Base-by-base conservation (phyloP, 2,329 filamentous ascomycete genomes). In the Ceratocystis colombiana region DNA sequence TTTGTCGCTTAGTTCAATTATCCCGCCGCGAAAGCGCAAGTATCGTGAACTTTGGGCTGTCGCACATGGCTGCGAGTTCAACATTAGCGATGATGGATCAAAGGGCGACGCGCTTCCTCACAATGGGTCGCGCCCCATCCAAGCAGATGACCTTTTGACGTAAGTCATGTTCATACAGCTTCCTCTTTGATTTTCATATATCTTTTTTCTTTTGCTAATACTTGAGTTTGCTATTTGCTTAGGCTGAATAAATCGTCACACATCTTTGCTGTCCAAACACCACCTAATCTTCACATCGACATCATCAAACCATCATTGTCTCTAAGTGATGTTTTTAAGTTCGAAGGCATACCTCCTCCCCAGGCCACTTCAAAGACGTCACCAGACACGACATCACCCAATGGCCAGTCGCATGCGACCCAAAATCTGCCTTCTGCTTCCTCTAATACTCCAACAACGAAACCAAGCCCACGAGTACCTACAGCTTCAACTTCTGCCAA, bases 11-110 rank as follows among this genome's bases (percentile, higher is more conserved):
- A 88, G 85, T 78, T 81, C 83, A 83, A 86, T 88, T 82, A 84
- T 88, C 81, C 83, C 82, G 77, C 90, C 88, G 82, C 88, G 89
- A 77, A 94, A 95, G 84, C 87, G 90, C 77, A 95, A 95, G 82
- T 83, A 96, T 75, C 87, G 88, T 76, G 88, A 94, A 79, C 83
- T 96, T 72, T 96, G 88, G 80, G 82, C 83, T 72, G 84, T 89
- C 82, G 87, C 89, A 64, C 55, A 68, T 63, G 66, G 66, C 33
- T 64, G 66, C 63, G 66, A 68, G 62, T 68, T 68, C 63, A 65
- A 59, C 45, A 57, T 64, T 45, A 65, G 63, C 50, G 46, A 68
- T 48, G 66, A 65, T 62, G 61, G 64, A 28, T 63, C 66, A 37
- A 68, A 68, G 63, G 55, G 33, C 46, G 62, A 68, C 66, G 66